Percentiles rank a stretch among this genome's conserved stretches.
phyloP scores from a whole-genome alignment of 345 rosid genomes.

The Passiflora organensis region DNA sequence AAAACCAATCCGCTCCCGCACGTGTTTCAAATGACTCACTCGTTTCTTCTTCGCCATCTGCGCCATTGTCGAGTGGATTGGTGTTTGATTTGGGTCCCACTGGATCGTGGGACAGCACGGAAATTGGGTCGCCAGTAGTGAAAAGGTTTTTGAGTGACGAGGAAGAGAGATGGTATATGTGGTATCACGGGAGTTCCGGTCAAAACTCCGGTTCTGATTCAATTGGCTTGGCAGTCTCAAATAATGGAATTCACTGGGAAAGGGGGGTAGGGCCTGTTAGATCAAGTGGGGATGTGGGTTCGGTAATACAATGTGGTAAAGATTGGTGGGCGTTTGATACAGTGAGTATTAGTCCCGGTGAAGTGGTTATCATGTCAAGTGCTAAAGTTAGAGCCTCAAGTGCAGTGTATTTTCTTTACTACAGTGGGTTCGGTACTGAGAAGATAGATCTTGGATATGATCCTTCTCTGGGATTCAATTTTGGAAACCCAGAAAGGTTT shows the following conservation, averaged over 20 bases:
- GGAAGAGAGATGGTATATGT: constrained; percentile 88
- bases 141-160: constrained; percentile 74
- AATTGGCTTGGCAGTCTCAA: constrained; percentile 67
- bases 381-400: constrained; percentile 47
- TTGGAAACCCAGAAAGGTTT: constrained; percentile 51
- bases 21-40: too few species aligned
- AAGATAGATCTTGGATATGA: constrained; percentile 23
- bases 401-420: constrained; percentile 79
- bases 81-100: constrained; percentile 53
- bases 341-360: constrained; percentile 56
- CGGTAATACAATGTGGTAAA: constrained; percentile 53
- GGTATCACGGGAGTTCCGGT: constrained; percentile 66
- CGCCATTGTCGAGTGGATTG: constrained; percentile 36
- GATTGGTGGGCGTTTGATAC: constrained; percentile 93
- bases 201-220: constrained; percentile 36
- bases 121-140: constrained; percentile 80
- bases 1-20: too few species aligned
- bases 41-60: constrained; percentile 7
- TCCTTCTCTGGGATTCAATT: constrained; percentile 17
- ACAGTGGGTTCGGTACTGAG: constrained; percentile 55
- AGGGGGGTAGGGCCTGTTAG: constrained; percentile 36
- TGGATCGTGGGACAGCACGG: constrained; percentile 61
- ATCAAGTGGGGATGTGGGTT: constrained; percentile 61
- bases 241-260: constrained; percentile 83
- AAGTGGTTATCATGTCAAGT: constrained; percentile 73